Evolutionary conservation across 2,329 filamentous ascomycete species (phyloP).

Genomic region (Aureobasidium sp.): DNA sequence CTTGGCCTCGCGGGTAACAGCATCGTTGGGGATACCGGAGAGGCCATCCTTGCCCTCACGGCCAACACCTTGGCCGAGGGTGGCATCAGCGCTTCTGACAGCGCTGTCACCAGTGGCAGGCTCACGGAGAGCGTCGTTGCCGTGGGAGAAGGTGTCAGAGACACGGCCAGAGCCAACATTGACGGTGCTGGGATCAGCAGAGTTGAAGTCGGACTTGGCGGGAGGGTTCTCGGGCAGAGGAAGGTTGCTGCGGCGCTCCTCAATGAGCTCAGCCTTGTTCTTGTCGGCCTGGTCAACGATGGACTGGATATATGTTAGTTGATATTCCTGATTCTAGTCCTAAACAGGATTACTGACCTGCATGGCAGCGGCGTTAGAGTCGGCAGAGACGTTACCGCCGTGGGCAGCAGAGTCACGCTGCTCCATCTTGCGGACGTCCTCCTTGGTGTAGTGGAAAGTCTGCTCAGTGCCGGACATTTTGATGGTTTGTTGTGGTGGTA

Average conservation of each 20-base stretch:
- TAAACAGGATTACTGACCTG: conserved; percentile 30
- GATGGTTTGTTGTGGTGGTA: background rate
- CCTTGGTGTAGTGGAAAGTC: conserved; percentile 41
- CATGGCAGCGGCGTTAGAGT: conserved; percentile 37
- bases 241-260: conserved; percentile 61
- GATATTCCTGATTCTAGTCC: background rate
- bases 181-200: conserved; percentile 57
- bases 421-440: conserved; percentile 42
- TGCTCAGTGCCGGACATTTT: conserved; percentile 27
- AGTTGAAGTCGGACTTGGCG: conserved; percentile 69
- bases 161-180: conserved; percentile 59
- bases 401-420: conserved; percentile 32
- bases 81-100: conserved; percentile 47
- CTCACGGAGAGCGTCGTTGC: conserved; percentile 38
- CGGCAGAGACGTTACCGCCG: conserved; percentile 33
- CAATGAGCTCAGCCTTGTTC: conserved; percentile 57
- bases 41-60: conserved; percentile 54
- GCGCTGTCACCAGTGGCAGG: conserved; percentile 47
- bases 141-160: conserved; percentile 30
- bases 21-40: conserved; percentile 51
- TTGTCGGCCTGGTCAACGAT: conserved; percentile 23
- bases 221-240: conserved; percentile 73
- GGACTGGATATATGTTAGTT: background rate
- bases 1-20: conserved; percentile 40
- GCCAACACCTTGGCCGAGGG: conserved; percentile 44